Conservation (phyloP, 164 flowering plant genomes). For the grape (Vitis vinifera) region DNA sequence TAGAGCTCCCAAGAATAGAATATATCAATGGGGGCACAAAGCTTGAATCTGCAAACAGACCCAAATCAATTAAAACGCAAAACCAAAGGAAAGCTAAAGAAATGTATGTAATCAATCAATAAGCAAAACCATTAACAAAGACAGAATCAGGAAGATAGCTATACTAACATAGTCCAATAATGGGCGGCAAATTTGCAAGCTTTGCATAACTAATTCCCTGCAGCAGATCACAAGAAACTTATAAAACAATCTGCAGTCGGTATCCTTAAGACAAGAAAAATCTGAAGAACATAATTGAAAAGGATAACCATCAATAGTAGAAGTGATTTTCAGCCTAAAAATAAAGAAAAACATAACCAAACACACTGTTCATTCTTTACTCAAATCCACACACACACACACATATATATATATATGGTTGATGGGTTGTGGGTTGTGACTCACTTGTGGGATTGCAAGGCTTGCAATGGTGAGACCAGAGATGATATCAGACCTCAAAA, state of each 20-base stretch:
- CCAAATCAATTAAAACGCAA: neutral
- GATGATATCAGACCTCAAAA: constrained; percentile 58
- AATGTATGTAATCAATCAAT: neutral
- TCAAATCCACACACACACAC: neutral
- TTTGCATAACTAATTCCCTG: constrained; percentile 85
- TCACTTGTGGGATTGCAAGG: constrained; percentile 78
- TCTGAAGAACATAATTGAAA: neutral
- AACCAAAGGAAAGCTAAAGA: neutral
- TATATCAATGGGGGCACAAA: constrained; percentile 69
- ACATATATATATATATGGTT: too few relatives aligned
- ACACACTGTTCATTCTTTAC: constrained; percentile 4
- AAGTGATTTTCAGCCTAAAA: neutral
- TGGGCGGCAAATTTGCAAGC: constrained; percentile 75
- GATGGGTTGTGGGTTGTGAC: too few relatives aligned
- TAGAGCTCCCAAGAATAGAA: constrained; percentile 59
- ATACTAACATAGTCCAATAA: constrained; percentile 67
- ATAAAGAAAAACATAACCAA: neutral
- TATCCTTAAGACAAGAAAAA: neutral
- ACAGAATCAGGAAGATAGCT: neutral
- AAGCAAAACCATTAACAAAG: neutral
- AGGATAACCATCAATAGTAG: neutral
- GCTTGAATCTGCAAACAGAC: constrained; percentile 53
- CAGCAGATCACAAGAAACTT: neutral
- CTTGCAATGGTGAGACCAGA: constrained; percentile 87
- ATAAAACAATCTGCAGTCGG: neutral